Evolutionary conservation across 768 basidiomycete genomes (phyloP).

Genomic region (Clitopilus passeckerianus): DNA sequence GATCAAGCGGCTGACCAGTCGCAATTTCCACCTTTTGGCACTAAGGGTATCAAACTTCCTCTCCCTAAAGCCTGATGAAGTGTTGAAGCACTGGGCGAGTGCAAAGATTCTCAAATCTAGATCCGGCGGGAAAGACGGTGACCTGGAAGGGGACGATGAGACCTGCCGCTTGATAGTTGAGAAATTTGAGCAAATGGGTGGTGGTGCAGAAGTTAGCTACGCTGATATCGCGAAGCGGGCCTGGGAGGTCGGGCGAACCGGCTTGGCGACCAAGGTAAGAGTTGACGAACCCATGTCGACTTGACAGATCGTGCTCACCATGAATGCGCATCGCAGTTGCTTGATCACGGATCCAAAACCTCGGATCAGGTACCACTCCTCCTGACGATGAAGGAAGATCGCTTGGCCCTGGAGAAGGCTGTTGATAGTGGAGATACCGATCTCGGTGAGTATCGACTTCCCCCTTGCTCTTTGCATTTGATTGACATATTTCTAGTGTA

Average conservation of each 20-base stretch:
- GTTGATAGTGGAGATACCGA: slow-evolving; percentile 95
- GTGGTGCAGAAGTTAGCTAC: slow-evolving; percentile 74
- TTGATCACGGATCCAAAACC: slow-evolving; percentile 87
- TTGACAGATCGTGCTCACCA: not conserved
- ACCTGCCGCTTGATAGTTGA: slow-evolving; percentile 81
- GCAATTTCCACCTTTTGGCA: slow-evolving; percentile 88
- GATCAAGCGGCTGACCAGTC: slow-evolving; percentile 76
- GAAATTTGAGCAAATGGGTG: slow-evolving; percentile 80
- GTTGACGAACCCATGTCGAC: not conserved
- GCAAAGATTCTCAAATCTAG: slow-evolving; percentile 78
- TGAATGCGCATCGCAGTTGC: slow-evolving; percentile 42
- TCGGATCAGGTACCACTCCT: slow-evolving; percentile 94
- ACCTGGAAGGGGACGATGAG: slow-evolving; percentile 66
- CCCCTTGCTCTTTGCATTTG: not conserved
- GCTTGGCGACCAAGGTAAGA: slow-evolving; percentile 78
- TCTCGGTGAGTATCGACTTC: slow-evolving; percentile 48
- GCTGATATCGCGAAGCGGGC: slow-evolving; percentile 93
- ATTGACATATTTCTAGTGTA: slow-evolving; percentile 55
- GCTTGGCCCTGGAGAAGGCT: slow-evolving; percentile 80
- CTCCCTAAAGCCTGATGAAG: slow-evolving; percentile 76
- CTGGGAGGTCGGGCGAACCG: slow-evolving; percentile 71
- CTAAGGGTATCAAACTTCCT: slow-evolving; percentile 86
- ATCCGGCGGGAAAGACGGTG: slow-evolving; percentile 38
- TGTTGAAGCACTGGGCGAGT: slow-evolving; percentile 94
- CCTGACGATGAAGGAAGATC: slow-evolving; percentile 91